Evolutionary conservation across 306 rosid genomes (phyloP).

Genomic region (Vigna hirtella): DNA sequence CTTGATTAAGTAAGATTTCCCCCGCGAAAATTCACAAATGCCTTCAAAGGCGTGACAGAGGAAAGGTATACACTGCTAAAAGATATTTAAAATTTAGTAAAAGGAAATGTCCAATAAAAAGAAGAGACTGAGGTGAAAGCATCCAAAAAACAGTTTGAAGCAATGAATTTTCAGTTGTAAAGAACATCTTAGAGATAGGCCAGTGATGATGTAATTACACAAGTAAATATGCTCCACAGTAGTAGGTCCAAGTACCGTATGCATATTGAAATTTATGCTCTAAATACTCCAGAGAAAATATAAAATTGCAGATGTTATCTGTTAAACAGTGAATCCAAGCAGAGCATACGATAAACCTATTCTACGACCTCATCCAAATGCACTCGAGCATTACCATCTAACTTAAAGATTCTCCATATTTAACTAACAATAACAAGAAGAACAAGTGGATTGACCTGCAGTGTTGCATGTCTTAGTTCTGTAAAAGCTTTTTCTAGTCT

Average conservation of each 20-base stretch:
- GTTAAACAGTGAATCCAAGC: conserved; percentile 9
- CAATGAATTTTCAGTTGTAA: background rate
- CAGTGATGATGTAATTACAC: conserved; percentile 13
- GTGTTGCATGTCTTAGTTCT: conserved; percentile 4
- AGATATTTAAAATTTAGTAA: conserved; percentile 25
- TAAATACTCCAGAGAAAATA: background rate
- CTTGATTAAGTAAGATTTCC: conserved; percentile 22
- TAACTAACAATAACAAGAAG: background rate
- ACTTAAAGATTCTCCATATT: conserved; percentile 22
- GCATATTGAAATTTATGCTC: background rate
- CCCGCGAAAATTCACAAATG: conserved; percentile 32
- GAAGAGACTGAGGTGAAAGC: too few species aligned
- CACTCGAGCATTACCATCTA: background rate
- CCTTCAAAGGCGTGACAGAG: conserved; percentile 29
- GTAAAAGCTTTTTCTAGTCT: conserved; percentile 25
- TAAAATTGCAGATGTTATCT: background rate
- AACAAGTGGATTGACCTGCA: background rate
- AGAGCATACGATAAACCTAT: conserved; percentile 14
- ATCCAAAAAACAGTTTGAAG: too few species aligned
- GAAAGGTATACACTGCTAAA: conserved; percentile 23
- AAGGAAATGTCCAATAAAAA: conserved; percentile 29
- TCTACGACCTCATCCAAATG: conserved; percentile 33
- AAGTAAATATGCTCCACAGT: conserved; percentile 15
- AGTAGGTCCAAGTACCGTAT: background rate
- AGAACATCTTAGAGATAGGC: conserved; percentile 27